Evolutionary conservation across 225 moss, liverwort and hornwort genomes (phyloP).

Genomic region (Neckera pumila): DNA sequence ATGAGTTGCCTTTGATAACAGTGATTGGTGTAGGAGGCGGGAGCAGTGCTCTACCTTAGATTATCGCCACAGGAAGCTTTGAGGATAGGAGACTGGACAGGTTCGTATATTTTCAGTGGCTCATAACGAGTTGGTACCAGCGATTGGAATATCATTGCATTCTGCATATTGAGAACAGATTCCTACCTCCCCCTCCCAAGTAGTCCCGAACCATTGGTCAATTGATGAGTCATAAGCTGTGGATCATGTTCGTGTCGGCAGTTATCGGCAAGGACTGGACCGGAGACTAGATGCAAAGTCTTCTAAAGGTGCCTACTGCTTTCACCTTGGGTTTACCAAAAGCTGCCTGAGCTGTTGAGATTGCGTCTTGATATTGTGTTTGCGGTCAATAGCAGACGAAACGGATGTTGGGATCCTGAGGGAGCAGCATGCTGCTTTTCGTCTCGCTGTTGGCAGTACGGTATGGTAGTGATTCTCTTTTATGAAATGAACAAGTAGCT

Average conservation of each 20-base stretch:
- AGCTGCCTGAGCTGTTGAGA: not conserved
- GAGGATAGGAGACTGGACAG: slow-evolving; percentile 6
- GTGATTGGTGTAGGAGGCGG: not conserved
- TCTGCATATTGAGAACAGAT: not conserved
- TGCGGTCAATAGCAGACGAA: not conserved
- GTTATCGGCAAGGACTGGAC: not conserved
- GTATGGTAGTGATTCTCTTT: not conserved
- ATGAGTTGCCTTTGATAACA: not conserved
- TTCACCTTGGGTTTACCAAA: not conserved
- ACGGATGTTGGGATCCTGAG: not conserved
- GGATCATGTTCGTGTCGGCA: slow-evolving; percentile 7
- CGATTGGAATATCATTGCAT: not conserved
- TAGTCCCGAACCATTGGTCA: not conserved
- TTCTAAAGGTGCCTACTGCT: not conserved
- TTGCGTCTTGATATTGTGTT: not conserved
- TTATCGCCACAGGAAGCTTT: not conserved
- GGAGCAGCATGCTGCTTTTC: not conserved
- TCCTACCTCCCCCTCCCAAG: not conserved
- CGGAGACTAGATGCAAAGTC: not conserved
- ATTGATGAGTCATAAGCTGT: not conserved
- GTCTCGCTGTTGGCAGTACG: not conserved
- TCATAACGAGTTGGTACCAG: not conserved
- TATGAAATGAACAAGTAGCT: not conserved
- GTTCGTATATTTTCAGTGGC: slow-evolving; percentile 2
- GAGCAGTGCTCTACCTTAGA: not conserved